Evolutionary conservation across 2,329 filamentous ascomycete genomes (phyloP).

Genomic region (Ascochyta fabae): DNA sequence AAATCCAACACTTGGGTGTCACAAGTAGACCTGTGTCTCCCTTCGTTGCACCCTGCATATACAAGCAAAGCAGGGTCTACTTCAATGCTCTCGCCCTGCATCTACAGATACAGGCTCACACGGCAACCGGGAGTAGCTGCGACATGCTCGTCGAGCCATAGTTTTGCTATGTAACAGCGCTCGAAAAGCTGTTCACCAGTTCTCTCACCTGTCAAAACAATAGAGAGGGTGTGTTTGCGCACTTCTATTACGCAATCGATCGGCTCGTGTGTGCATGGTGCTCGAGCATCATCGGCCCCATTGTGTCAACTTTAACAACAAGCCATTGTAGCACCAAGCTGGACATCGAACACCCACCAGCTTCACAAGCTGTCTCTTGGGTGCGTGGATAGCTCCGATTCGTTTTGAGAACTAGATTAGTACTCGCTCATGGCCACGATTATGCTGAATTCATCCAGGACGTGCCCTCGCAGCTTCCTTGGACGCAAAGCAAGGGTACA

Average conservation of each 20-base stretch:
- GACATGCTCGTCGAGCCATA: background rate
- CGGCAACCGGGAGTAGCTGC: background rate
- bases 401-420: background rate
- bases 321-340: background rate
- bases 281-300: background rate
- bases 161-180: background rate
- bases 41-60: background rate
- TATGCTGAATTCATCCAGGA: background rate
- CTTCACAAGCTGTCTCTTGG: background rate
- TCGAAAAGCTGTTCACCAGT: background rate
- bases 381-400: background rate
- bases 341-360: background rate
- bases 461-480: conserved; percentile 1
- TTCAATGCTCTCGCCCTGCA: background rate
- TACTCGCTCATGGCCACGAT: background rate
- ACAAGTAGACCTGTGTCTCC: background rate
- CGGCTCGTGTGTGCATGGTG: background rate
- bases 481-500: conserved; percentile 8
- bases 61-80: background rate
- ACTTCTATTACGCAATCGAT: background rate
- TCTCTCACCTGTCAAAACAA: background rate
- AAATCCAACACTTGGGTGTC: background rate
- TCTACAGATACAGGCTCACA: too few species aligned
- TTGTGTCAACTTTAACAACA: background rate
- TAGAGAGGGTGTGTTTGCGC: too few species aligned